A percentile compares a stretch with the other conserved stretches of the same genome.
phyloP scores from a whole-genome alignment of 371 early-diverging fungal genomes.

The Zancudomyces culisetae region DNA sequence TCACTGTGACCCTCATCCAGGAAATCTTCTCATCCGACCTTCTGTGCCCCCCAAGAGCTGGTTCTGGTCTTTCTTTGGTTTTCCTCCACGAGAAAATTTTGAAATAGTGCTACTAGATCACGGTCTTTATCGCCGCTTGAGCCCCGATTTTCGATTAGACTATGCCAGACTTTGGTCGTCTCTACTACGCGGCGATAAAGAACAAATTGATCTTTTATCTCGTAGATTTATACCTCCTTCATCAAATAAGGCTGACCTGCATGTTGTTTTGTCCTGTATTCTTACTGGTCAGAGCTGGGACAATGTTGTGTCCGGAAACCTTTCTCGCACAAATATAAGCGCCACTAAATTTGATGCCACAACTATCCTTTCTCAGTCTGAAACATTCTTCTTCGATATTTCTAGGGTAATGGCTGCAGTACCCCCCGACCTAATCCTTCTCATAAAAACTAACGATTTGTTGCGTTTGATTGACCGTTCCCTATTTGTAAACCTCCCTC shows the following conservation, averaged over 20 bases:
- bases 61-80: too few species aligned
- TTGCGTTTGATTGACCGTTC: conserved; percentile 31
- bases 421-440: conserved; percentile 55
- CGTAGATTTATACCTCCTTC: conserved; percentile 27
- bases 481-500: conserved; percentile 18
- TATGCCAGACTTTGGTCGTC: conserved; percentile 79
- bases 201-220: too few species aligned
- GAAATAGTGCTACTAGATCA: conserved; percentile 81
- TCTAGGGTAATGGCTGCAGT: conserved; percentile 55
- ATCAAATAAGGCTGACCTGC: conserved; percentile 51
- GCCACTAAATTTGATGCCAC: conserved; percentile 28
- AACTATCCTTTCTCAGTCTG: conserved; percentile 18
- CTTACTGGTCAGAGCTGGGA: conserved; percentile 74
- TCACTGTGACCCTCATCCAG: conserved; percentile 69
- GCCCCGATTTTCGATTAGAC: conserved; percentile 50
- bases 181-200: conserved; percentile 55
- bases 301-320: conserved; percentile 26
- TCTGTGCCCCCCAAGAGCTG: conserved; percentile 10
- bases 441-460: conserved; percentile 81
- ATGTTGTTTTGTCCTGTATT: conserved; percentile 65
- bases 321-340: conserved; percentile 28
- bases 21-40: conserved; percentile 54
- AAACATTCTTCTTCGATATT: conserved; percentile 39
- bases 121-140: conserved; percentile 71
- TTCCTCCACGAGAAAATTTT: conserved; percentile 47